phyloP scores from a whole-genome alignment of 495 filamentous ascomycete genomes.

The Lophiotrema nucula region DNA sequence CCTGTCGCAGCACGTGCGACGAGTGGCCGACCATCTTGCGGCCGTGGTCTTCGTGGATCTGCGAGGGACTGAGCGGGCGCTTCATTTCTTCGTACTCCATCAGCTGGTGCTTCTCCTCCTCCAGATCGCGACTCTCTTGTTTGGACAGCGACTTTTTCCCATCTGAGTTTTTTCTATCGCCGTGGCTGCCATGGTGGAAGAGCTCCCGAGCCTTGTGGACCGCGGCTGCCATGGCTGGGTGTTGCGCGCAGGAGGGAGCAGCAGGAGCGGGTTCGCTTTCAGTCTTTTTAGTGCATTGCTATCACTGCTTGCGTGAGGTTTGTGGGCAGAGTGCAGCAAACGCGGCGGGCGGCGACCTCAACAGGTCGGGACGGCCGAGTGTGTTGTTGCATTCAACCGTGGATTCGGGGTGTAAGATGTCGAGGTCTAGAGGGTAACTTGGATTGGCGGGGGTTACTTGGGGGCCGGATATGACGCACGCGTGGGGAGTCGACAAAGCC shows the following conservation, averaged over 20 bases:
- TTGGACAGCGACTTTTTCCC: constrained; percentile 1
- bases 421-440: constrained; percentile 5
- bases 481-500: background rate
- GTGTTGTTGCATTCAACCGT: constrained; percentile 25
- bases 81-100: constrained; percentile 49
- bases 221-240: constrained; percentile 30
- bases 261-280: background rate
- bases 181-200: constrained; percentile 8
- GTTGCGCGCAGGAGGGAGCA: background rate
- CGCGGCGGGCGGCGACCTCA: constrained; percentile 3
- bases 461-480: constrained; percentile 16
- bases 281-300: background rate
- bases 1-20: constrained; percentile 55
- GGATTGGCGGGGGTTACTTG: constrained; percentile 17
- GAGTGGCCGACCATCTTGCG: constrained; percentile 59
- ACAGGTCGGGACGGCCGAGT: constrained; percentile 16
- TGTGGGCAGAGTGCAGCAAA: background rate
- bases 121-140: constrained; percentile 30
- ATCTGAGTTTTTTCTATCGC: background rate
- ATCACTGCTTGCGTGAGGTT: background rate
- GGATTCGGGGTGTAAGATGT: constrained; percentile 26
- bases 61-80: constrained; percentile 49
- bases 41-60: constrained; percentile 54
- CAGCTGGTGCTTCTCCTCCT: constrained; percentile 53
- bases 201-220: constrained; percentile 20